phyloP scores from a whole-genome alignment of 2,329 filamentous ascomycete species.

The Penicillium sp. region DNA sequence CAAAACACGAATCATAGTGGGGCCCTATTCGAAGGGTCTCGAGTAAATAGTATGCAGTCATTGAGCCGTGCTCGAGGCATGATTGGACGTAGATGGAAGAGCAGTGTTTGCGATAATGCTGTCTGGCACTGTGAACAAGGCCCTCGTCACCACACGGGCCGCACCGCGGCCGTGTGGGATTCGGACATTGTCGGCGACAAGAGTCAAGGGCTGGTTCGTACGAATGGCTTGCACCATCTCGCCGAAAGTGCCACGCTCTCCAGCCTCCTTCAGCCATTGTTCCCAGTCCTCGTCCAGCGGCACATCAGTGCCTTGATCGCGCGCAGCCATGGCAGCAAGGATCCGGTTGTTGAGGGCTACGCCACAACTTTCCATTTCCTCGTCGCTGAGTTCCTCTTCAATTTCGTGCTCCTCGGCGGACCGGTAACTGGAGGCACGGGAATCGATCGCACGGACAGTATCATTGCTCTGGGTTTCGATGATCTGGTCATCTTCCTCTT shows the following conservation, averaged over 20 bases:
- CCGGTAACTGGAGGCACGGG: slow-evolving; percentile 20
- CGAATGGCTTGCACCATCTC: slow-evolving; percentile 42
- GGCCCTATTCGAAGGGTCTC: not conserved
- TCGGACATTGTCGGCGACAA: slow-evolving; percentile 25
- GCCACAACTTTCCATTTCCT: slow-evolving; percentile 51
- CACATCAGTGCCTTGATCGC: slow-evolving; percentile 48
- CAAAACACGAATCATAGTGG: slow-evolving; percentile 11
- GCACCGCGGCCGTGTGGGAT: slow-evolving; percentile 17
- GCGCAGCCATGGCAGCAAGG: slow-evolving; percentile 52
- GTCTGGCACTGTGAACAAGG: slow-evolving; percentile 22
- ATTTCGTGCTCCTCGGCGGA: slow-evolving; percentile 30
- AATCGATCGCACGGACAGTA: slow-evolving; percentile 22
- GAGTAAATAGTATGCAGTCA: slow-evolving; percentile 10
- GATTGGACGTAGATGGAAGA: slow-evolving; percentile 23
- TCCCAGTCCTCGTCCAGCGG: slow-evolving; percentile 51
- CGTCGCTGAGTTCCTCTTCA: slow-evolving; percentile 45
- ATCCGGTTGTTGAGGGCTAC: slow-evolving; percentile 52
- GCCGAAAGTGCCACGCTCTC: slow-evolving; percentile 49
- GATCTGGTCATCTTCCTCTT: slow-evolving; percentile 26
- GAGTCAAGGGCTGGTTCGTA: slow-evolving; percentile 33
- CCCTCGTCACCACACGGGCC: slow-evolving; percentile 15
- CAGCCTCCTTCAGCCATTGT: slow-evolving; percentile 57
- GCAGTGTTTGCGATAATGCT: slow-evolving; percentile 20
- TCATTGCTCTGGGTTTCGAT: slow-evolving; percentile 24
- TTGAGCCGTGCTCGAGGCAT: slow-evolving; percentile 27